A percentile compares a stretch with the other conserved stretches of the same genome.
These are phyloP conservation scores for Croton laevigatus DNA, from an alignment of 441 rosid genomes.

Conservation along the genomic window DNA sequence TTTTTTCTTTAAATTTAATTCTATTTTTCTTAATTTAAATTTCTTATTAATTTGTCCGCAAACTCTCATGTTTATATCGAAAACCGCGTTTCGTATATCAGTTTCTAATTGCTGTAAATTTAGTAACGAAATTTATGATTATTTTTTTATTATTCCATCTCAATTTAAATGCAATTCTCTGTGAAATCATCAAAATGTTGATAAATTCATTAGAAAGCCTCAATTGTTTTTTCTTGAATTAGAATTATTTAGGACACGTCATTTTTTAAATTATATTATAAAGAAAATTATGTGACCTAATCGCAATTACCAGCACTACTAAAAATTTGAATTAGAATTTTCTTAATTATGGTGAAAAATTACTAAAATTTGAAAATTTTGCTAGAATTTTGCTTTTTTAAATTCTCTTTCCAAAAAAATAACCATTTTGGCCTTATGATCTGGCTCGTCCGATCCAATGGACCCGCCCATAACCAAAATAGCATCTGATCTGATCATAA, in stretches of 20 bases:
- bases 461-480: neutral
- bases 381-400: neutral
- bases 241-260: no score
- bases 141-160: neutral
- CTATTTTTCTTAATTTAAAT: neutral
- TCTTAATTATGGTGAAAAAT: no score
- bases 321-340: no score
- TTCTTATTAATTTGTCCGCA: neutral
- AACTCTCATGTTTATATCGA: neutral
- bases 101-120: neutral
- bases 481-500: neutral
- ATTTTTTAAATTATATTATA: no score
- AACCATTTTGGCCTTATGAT: neutral
- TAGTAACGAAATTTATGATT: neutral
- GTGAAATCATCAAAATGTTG: no score
- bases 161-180: neutral
- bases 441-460: neutral
- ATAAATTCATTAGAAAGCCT: no score
- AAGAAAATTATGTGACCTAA: no score
- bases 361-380: no score
- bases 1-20: neutral
- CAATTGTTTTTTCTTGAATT: no score
- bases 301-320: no score
- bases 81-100: neutral
- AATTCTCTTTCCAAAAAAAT: neutral